Base-by-base conservation (phyloP, 2,329 filamentous ascomycete species). In the Colletotrichum sp. region DNA sequence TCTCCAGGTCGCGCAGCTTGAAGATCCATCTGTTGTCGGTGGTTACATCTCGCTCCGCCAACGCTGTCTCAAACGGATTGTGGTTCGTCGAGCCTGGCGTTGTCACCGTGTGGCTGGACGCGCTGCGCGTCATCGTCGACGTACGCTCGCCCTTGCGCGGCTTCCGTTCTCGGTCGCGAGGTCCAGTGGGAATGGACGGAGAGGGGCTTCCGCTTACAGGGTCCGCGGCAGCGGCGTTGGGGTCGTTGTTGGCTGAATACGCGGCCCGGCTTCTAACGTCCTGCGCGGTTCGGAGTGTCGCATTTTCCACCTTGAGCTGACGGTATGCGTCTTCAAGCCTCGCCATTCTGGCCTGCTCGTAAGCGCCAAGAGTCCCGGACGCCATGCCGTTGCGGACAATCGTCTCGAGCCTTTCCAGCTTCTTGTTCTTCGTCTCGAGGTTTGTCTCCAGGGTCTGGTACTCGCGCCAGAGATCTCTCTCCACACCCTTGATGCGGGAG, bases 401-500 rank as follows among this genome's bases (percentile, higher is more conserved):
- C 18, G 93, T 92, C 84, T 99, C 97, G 1, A 99, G 89, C 4
- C 94, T 92, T 78, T 99, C 96, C 34, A 99, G 91, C 79, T 95
- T 95, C 87, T 98, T 97, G 75, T 93, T 90, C 18, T 96, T 93
- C 30, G 92, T 86, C 70, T 97, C 95, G 32, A 98, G 91, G 48
- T 93, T 94, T 79, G 92, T 93, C 83, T 98, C 96, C 2, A 99
- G 89, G 0, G 90, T 92, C 81, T 98, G 94, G 81, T 98, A 99
- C 81, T 99, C 96, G 77, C 95, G 95, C 87, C 93, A 94, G n/a
- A 99, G 86, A 76, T 98, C 95, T 65, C 94, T 93, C 84, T 99
- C 97, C n/a, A 98, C 93, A 8, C 90, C 88, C 80, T 95, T 94
- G 82, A 98, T 95, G 75, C 95, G 93, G 52, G 90, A 88, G 80